Conservation (phyloP, 441 rosid genomes). For the Lepidium campestre region DNA sequence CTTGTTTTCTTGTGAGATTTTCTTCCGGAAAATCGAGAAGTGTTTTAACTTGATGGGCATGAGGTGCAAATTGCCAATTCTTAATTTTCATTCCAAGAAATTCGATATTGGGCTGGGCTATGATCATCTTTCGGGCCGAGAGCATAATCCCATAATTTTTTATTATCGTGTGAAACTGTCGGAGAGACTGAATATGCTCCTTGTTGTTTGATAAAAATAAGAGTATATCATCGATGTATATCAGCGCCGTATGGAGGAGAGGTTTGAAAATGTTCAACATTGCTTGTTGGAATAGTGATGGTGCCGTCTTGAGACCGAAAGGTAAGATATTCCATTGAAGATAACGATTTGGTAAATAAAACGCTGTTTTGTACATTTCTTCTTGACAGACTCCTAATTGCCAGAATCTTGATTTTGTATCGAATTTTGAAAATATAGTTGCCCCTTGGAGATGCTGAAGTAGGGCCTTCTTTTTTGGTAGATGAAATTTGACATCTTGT, state of each 20-base stretch:
- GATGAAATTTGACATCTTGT: background rate
- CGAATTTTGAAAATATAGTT: background rate
- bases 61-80: background rate
- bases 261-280: background rate
- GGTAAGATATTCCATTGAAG: background rate
- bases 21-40: background rate
- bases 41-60: background rate
- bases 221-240: background rate
- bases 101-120: background rate
- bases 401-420: background rate
- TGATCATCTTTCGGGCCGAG: background rate
- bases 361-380: background rate
- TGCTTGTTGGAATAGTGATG: background rate
- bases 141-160: background rate
- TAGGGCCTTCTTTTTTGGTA: background rate
- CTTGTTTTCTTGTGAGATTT: background rate
- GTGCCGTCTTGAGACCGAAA: background rate
- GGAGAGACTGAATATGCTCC: rapidly evolving
- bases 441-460: background rate
- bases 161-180: rapidly evolving
- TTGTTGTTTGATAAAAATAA: background rate
- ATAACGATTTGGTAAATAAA: background rate
- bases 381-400: background rate
- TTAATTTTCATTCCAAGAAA: background rate
- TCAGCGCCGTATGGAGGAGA: background rate